Evolutionary conservation across 1,284 basidiomycete genomes (phyloP).

Genomic region (Ceratorhiza oryzae-sativae): DNA sequence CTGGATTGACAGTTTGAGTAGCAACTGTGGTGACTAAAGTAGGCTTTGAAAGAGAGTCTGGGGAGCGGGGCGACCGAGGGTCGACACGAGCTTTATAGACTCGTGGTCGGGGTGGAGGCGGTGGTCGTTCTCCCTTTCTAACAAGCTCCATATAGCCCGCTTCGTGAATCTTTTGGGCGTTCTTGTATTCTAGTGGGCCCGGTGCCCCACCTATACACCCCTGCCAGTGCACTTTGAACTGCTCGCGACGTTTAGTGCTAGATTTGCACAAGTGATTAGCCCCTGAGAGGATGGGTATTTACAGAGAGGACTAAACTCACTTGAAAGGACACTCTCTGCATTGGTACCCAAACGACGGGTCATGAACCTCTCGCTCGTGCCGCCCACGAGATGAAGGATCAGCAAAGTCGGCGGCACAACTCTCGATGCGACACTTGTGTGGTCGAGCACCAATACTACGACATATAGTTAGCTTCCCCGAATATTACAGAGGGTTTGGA

Average conservation of each 20-base stretch:
- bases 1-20: too few relatives aligned
- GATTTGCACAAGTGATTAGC: too few relatives aligned
- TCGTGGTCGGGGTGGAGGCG: neutral
- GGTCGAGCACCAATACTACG: conserved; percentile 3
- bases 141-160: neutral
- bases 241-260: neutral
- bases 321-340: neutral
- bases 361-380: conserved; percentile 16
- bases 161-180: too few relatives aligned
- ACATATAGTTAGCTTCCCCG: neutral
- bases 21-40: too few relatives aligned
- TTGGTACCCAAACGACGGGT: neutral
- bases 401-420: neutral
- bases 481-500: neutral
- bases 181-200: neutral
- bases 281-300: too few relatives aligned
- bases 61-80: too few relatives aligned
- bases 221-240: neutral
- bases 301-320: neutral
- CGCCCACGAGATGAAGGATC: conserved; percentile 16
- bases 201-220: neutral
- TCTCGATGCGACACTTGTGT: neutral
- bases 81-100: neutral
- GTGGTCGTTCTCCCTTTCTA: neutral
- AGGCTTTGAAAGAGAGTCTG: too few relatives aligned